Base-by-base conservation (phyloP, 352 stramenopile species). In the Globisporangium rhizosaccharum region DNA sequence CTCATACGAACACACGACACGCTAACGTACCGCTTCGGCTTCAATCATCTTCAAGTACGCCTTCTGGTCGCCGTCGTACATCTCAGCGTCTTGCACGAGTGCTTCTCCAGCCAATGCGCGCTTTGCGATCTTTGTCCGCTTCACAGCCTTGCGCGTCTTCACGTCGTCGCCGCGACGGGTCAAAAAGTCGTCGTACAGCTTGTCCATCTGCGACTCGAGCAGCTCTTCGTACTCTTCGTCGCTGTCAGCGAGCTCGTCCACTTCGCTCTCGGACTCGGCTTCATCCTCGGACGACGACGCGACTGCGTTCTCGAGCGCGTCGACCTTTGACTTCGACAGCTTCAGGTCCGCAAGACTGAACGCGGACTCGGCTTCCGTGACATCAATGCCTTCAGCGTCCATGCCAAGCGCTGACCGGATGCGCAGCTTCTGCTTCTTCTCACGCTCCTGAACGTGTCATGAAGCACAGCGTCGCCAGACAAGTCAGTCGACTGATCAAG, bases 21-120 rank as follows among this genome's bases (percentile, higher is more conserved):
- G 9, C 59, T 17, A 47, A 90, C 83, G 63, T 74, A 94, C 86
- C 82, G 90, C 86, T 33, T 94, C 84, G 0, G 81, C 77, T 28
- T 92, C 87, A 66, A 95, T 94, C 82, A 94, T 85, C 76, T 92
- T 85, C 56, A 87, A 71, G 60, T 95, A 95, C 61, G 80, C 71
- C 46, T 82, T 75, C 56, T 76, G 73, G 66, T 95, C 83, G 12
- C 82, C 82, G 51, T 95, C 86, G 37, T 76, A 95, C 76, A 95
- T 91, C 47, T 85, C 75, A 28, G 75, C 81, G 53, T 94, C 86
- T 14, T 92, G 79, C 0, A 88, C 81, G 0, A 95, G 67, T 4
- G 86, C 80, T 45, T 94, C 82, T 1, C 86, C 86, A 30, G 86
- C 86, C 10, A 95, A 60, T 26, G 86, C 86, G 37, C 86, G 84